Evolutionary conservation across 2,329 filamentous ascomycete genomes (phyloP), one percentile per base, ranked within the genome.

Genomic region (Aspergillus novofumigatus): DNA sequence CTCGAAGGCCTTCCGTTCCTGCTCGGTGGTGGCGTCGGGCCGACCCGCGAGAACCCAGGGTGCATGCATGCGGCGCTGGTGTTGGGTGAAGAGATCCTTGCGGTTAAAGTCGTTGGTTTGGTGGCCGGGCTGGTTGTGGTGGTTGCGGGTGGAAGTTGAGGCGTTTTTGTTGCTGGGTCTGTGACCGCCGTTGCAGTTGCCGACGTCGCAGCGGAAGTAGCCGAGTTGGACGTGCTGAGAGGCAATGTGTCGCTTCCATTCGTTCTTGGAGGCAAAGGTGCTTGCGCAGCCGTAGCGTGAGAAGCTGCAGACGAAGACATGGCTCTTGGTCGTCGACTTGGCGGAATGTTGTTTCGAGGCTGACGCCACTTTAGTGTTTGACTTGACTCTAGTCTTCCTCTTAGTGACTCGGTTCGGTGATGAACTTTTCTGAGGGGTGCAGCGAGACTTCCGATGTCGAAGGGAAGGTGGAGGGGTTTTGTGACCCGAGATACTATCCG

Each of bases 81-180:
- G 93, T 67, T 96, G 91, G 0, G 88, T 91, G 76, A 92, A 96
- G 9, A 97, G 83, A 67, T 97, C 92, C 71, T 95, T 96, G 67
- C 92, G 88, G 74, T 95, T 95, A 79, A 96, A 96, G 72, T 85
- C 86, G 65, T 88, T 86, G 42, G 77, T 77, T 5, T 80, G 74
- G 10, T 66, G 65, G 53, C 23, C 64, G 32, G 52, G 52, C 50
- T 63, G 44, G 61, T 62, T 56, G 54, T 41, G 2, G 44, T 23
- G 23, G 66, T 58, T 35, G 63, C 60, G 47, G 57, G 52, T 51
- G 48, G 53, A 28, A 35, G 48, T 8, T 23, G 51, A 9, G 32
- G 25, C 29, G 20, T 47, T 42, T 4, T 21, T 38, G 45, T 49
- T 59, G 54, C 50, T 60, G 59, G 38, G 42, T 56, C 65, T 55